Conservation (phyloP, 2,329 filamentous ascomycete species). For the Intubia oerlemansii region DNA sequence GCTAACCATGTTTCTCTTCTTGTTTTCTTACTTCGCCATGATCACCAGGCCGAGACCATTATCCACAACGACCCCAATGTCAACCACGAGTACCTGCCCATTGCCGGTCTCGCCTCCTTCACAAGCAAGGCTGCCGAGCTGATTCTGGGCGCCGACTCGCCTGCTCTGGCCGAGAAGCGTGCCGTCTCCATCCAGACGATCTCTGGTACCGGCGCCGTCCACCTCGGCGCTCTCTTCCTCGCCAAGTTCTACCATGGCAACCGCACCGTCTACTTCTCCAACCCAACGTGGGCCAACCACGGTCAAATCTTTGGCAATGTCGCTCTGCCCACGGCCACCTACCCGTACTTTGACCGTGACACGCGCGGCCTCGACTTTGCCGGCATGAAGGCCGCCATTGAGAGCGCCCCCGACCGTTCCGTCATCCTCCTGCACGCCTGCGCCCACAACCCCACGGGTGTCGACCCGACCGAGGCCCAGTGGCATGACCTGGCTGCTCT, state of each 20-base stretch:
- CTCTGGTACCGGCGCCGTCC: slow-evolving; percentile 88
- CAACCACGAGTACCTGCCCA: slow-evolving; percentile 97
- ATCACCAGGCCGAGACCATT: slow-evolving; percentile 61
- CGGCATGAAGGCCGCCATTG: slow-evolving; percentile 58
- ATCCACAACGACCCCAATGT: slow-evolving; percentile 72
- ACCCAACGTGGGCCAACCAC: slow-evolving; percentile 97
- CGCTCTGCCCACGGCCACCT: slow-evolving; percentile 51
- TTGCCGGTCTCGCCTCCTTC: slow-evolving; percentile 70
- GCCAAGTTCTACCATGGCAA: slow-evolving; percentile 66
- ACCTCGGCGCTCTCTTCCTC: slow-evolving; percentile 85
- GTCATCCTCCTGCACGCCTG: slow-evolving; percentile 87
- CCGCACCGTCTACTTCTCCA: slow-evolving; percentile 72
- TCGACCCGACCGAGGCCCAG: slow-evolving; percentile 83
- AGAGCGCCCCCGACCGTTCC: slow-evolving; percentile 52
- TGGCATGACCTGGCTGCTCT: slow-evolving; percentile 76
- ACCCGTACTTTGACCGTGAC: slow-evolving; percentile 82
- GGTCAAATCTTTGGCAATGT: slow-evolving; percentile 96
- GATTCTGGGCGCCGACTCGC: slow-evolving; percentile 60
- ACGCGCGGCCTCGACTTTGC: slow-evolving; percentile 85
- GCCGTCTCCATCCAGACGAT: slow-evolving; percentile 75
- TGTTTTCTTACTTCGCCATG: too few relatives aligned
- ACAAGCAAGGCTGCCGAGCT: slow-evolving; percentile 81
- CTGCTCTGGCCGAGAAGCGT: slow-evolving; percentile 68
- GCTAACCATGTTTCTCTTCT: too few relatives aligned
- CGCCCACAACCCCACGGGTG: slow-evolving; percentile 94